Base-by-base conservation (phyloP, 2,329 filamentous ascomycete genomes). In the Trichoderma sp. region DNA sequence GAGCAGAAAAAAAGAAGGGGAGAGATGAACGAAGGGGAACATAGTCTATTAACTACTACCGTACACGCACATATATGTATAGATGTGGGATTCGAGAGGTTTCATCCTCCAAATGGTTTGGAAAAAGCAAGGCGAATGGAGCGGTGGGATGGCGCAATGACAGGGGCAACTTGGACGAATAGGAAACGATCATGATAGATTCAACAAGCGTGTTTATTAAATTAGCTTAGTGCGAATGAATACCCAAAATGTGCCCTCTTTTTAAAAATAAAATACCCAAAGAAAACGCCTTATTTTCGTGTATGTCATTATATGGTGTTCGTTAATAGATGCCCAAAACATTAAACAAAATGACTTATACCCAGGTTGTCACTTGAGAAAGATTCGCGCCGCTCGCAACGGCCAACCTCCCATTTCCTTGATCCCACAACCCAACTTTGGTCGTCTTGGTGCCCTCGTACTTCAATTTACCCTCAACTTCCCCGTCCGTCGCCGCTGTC, bases 111-210 rank as follows among this genome's bases (percentile, higher is more conserved):
- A 14, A 59, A 60, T 60, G 56, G n/a, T 9, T 63, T 24, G 29
- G 9, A 21, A 31, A 24, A 64, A 53, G 33, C 67, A 71, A 60
- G 33, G 53, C 67, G 67, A 71, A 71, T 60, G 21, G 53, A 72
- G n/a, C 29, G 35, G 60, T 27, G 29, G 56, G 69, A 72, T 72
- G 69, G 69, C 60, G 69, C 69, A 72, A 72, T 72, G 24, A 45
- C 50, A 59, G 33, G 50, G 67, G 68, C 35, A 38, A 63, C 56
- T 21, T 45, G 24, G 24, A 31, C 24, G 35, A 31, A 62, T 71
- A 71, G 21, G 53, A 71, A 31, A 45, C 21, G 27, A 50, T 71
- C 24, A 60, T n/a, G 56, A 71, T 45, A 50, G 67, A 38, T 24
- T 21, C 29, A 71, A 71, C 33, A 53, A 38, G 53, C 53, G 53